These are phyloP conservation scores for Zygosaccharomyces bailii DNA, from an alignment of 805 yeast genomes.

Conservation along the genomic window DNA sequence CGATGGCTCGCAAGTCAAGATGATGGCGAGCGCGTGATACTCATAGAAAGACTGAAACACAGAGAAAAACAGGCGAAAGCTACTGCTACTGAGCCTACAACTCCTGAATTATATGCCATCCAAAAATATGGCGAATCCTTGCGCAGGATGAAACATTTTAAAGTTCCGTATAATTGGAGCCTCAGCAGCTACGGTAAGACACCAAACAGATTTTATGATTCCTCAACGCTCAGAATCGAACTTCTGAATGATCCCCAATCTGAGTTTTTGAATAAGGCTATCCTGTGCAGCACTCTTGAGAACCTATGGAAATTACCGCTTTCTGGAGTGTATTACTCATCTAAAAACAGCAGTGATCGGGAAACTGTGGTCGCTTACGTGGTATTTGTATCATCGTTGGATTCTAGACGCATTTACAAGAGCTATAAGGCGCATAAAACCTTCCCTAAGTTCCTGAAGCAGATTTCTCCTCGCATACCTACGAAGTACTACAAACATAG, in stretches of 20 bases:
- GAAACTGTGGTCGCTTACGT: constrained; percentile 20
- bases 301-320: constrained; percentile 1
- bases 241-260: constrained; percentile 8
- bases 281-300: constrained; percentile 5
- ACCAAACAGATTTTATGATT: constrained; percentile 12
- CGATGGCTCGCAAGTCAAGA: constrained; percentile 15
- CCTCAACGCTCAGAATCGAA: constrained; percentile 22
- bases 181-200: constrained; percentile 1
- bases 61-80: constrained; percentile 6
- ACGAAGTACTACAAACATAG: constrained; percentile 9
- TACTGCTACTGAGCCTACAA: background rate
- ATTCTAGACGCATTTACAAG: constrained; percentile 11
- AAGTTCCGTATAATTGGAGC: constrained; percentile 28
- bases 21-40: constrained; percentile 8
- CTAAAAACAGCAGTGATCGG: constrained; percentile 18
- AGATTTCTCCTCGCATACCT: constrained; percentile 15
- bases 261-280: constrained; percentile 8
- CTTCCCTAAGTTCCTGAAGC: background rate
- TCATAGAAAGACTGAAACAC: constrained; percentile 9
- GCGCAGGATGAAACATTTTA: constrained; percentile 30
- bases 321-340: constrained; percentile 22
- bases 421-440: constrained; percentile 12
- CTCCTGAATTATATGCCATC: constrained; percentile 10
- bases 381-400: constrained; percentile 14
- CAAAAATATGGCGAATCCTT: constrained; percentile 29